A percentile compares a stretch with the other conserved stretches of the same genome.
These are phyloP conservation scores for Intubia oerlemansii DNA, from an alignment of 2,329 filamentous ascomycete species.

Conservation along the genomic window DNA sequence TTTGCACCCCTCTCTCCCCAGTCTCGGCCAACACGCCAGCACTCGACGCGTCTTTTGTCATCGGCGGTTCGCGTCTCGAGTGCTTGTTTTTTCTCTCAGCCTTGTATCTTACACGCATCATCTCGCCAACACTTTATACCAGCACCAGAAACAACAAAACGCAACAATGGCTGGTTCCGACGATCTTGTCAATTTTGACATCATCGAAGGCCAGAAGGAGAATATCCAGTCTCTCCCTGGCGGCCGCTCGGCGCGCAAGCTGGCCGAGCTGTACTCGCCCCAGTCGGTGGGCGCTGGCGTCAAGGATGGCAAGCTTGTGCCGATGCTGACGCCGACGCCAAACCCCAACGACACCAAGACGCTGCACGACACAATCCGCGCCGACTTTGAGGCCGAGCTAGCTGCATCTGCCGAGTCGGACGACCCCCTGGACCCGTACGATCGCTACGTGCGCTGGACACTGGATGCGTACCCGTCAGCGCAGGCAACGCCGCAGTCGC, in stretches of 20 bases:
- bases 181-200: conserved; percentile 55
- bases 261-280: conserved; percentile 63
- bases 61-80: no score
- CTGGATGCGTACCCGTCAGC: conserved; percentile 86
- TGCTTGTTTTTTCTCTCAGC: no score
- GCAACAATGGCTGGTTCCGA: conserved; percentile 10
- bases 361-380: conserved; percentile 57
- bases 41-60: no score
- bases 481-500: conserved; percentile 79
- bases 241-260: conserved; percentile 69
- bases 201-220: conserved; percentile 93
- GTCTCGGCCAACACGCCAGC: no score
- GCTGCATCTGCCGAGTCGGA: conserved; percentile 64
- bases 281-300: conserved; percentile 30
- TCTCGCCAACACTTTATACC: no score
- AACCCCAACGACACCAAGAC: conserved; percentile 51
- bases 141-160: no score
- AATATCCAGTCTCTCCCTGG: conserved; percentile 89
- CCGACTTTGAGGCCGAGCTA: conserved; percentile 73
- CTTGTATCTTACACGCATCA: no score
- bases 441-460: conserved; percentile 94
- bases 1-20: no score
- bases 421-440: conserved; percentile 86
- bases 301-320: conserved; percentile 18
- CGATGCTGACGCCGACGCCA: conserved; percentile 22